Percentiles rank a stretch among this genome's conserved stretches.
These are phyloP conservation scores for Candida schatavii DNA, from an alignment of 805 yeast species.

Conservation along the genomic window DNA sequence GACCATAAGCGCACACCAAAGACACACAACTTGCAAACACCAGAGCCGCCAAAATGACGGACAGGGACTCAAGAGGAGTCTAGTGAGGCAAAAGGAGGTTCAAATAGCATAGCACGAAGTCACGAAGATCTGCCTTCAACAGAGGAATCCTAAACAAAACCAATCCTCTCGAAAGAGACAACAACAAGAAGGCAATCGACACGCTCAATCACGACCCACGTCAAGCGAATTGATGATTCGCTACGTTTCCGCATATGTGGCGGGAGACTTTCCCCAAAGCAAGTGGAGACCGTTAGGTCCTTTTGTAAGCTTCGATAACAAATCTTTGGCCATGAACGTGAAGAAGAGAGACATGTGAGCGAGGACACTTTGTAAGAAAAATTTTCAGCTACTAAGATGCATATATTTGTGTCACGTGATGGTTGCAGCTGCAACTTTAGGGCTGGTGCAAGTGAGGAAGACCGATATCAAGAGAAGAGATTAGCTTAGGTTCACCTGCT, in stretches of 20 bases:
- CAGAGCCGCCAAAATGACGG: conserved; percentile 1
- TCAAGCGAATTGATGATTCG: conserved; percentile 29
- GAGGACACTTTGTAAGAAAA: background rate
- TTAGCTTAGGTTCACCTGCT: no score
- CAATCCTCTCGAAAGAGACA: background rate
- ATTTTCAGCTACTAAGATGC: no score
- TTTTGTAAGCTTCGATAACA: conserved; percentile 73
- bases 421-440: no score
- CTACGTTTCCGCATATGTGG: conserved; percentile 67
- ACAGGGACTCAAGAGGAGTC: conserved; percentile 5
- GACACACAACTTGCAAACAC: background rate
- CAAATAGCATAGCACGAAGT: no score
- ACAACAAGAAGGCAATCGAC: background rate
- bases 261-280: conserved; percentile 94
- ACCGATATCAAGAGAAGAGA: no score
- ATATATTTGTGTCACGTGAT: no score
- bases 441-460: no score
- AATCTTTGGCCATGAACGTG: conserved; percentile 71
- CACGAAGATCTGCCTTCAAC: no score
- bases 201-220: background rate
- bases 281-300: conserved; percentile 29
- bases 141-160: no score
- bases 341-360: conserved; percentile 19
- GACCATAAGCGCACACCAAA: background rate
- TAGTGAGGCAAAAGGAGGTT: background rate